Base-by-base conservation (phyloP, 2,329 filamentous ascomycete species). In the Aspergillus fijiensis region DNA sequence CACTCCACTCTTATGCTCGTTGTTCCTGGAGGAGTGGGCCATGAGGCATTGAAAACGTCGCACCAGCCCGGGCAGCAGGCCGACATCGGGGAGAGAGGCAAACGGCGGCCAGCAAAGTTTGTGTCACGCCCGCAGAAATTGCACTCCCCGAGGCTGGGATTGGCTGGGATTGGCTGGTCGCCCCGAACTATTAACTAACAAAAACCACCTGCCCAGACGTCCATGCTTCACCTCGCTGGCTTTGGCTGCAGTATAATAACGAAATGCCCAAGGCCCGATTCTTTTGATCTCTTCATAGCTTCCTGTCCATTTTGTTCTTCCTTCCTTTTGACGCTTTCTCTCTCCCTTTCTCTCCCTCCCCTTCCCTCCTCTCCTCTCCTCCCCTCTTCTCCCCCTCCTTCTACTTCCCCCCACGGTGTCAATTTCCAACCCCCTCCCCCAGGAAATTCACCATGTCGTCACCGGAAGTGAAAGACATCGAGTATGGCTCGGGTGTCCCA, bases 391-490 rank as follows among this genome's bases (percentile, higher is more conserved):
- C 5, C 51, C 39, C 14, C 45, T 33, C 23, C 21, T 45, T 2
- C 11, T 21, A 23, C 19, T 16, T 11, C 42, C n/a, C n/a, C 27
- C 42, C 52, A 21, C 39, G 27, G 25, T 27, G 25, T 27, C 25
- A 27, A 27, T 27, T 27, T 27, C 25, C 25, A 35, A 35, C 19
- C 12, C 39, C 42, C 16, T 11, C 21, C 1, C 25, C 42, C 52
- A 27, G 19, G 48, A 39, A 63, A 35, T 63, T 60, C 50, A 48
- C 59, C 45, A 50, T 58, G 31, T 53, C 57, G n/a, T 42, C 54
- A 0, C 12, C 49, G 14, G 62, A 64, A 25, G 51, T 61, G 11
- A 64, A 61, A 35, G 63, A 67, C 21, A 50, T 54, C 39, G 61
- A 62, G 33, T 58, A 63, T 42, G 48, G 60, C 16, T 47, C 53